phyloP scores from a whole-genome alignment of 108 stramenopile genomes.

The Skeletonema menzelii region DNA sequence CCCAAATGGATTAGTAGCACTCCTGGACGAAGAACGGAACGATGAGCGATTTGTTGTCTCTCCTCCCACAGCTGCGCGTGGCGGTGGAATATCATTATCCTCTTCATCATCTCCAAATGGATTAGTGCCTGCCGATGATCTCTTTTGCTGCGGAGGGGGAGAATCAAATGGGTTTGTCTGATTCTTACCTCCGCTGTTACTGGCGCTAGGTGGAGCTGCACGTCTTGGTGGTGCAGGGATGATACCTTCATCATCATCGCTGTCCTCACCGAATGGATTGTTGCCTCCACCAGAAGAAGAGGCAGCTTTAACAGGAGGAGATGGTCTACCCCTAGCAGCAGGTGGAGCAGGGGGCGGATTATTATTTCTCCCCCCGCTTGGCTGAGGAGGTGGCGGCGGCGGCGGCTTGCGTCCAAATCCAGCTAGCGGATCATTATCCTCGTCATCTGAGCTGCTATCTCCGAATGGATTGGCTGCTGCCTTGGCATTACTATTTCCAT shows the following conservation, averaged over 20 bases:
- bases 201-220: not conserved
- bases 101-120: slow-evolving; percentile 23
- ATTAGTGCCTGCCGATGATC: not conserved
- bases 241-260: slow-evolving; percentile 7
- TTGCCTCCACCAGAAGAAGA: not conserved
- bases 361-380: not conserved
- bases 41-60: not conserved
- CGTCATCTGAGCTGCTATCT: not conserved
- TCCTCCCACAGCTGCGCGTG: not conserved
- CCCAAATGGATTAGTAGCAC: slow-evolving; percentile 20
- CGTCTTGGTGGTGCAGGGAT: slow-evolving; percentile 1
- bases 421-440: slow-evolving; percentile 9
- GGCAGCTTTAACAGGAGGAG: not conserved
- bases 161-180: slow-evolving; percentile 19
- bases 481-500: not conserved
- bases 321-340: not conserved
- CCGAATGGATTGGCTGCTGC: slow-evolving; percentile 6
- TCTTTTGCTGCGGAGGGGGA: not conserved
- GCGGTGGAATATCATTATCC: slow-evolving; percentile 11
- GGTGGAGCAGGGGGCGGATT: not conserved
- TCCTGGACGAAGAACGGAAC: not conserved
- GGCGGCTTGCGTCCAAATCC: slow-evolving; percentile 12
- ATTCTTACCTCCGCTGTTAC: not conserved
- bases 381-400: slow-evolving; percentile 8
- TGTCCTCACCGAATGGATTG: slow-evolving; percentile 21